Evolutionary conservation across 2,329 filamentous ascomycete genomes (phyloP).

Genomic region (Volutella citrinella): DNA sequence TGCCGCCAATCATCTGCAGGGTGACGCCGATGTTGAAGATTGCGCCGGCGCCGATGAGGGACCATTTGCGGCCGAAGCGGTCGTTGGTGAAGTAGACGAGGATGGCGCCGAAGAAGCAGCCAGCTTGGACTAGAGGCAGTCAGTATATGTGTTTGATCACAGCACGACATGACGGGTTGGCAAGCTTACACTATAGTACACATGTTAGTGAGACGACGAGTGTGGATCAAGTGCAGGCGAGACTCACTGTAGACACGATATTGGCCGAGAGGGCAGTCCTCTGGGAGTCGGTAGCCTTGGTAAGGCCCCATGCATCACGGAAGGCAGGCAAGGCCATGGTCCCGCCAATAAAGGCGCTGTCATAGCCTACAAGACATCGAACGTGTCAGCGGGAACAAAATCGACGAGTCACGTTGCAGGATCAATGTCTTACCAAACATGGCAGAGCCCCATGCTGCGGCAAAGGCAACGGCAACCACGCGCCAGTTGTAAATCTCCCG

Average conservation of each 20-base stretch:
- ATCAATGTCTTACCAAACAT: slow-evolving; percentile 14
- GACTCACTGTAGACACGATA: slow-evolving; percentile 11
- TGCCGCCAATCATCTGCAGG: slow-evolving; percentile 45
- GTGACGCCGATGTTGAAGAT: slow-evolving; percentile 30
- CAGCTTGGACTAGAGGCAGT: slow-evolving; percentile 36
- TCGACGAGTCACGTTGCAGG: too few relatives aligned
- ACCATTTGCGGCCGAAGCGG: slow-evolving; percentile 49
- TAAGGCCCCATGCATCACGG: slow-evolving; percentile 6
- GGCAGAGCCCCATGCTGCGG: slow-evolving; percentile 9
- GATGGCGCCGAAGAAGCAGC: slow-evolving; percentile 53
- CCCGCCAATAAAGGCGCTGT: slow-evolving; percentile 12
- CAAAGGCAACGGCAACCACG: slow-evolving; percentile 8
- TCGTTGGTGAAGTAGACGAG: slow-evolving; percentile 55
- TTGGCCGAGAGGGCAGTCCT: slow-evolving; percentile 6
- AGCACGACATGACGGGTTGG: too few relatives aligned
- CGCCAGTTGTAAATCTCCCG: slow-evolving; percentile 11
- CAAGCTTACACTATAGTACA: too few relatives aligned
- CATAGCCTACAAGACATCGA: slow-evolving; percentile 2
- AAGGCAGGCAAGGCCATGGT: slow-evolving; percentile 10
- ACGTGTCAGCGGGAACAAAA: too few relatives aligned
- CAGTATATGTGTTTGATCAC: slow-evolving; percentile 1
- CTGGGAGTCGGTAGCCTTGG: slow-evolving; percentile 1
- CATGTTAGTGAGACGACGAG: too few relatives aligned
- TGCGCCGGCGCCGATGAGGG: slow-evolving; percentile 43
- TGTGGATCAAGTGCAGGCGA: too few relatives aligned